phyloP scores from a whole-genome alignment of 83 land plant genomes.

The Larix sibirica region DNA sequence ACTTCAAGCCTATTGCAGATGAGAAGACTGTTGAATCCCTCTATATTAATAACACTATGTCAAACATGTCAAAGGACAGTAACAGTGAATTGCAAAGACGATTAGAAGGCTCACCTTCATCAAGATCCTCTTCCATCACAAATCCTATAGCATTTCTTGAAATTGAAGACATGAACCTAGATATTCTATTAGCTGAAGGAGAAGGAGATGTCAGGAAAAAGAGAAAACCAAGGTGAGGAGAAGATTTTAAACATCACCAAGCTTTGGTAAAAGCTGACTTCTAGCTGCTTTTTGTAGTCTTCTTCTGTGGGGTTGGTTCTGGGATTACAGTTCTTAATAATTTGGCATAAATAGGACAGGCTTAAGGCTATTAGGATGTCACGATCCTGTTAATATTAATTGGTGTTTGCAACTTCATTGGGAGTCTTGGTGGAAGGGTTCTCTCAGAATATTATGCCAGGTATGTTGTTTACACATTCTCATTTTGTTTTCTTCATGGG shows the following conservation, averaged over 20 bases:
- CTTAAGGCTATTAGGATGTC: constrained; percentile 36
- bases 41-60: too few species aligned
- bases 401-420: constrained; percentile 40
- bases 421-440: constrained; percentile 38
- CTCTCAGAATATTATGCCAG: constrained; percentile 40
- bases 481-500: too few species aligned
- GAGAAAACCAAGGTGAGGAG: constrained; percentile 42
- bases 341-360: constrained; percentile 39
- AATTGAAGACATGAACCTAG: background rate
- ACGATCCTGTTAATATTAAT: constrained; percentile 33
- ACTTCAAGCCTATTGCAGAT: too few species aligned
- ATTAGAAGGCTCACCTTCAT: too few species aligned
- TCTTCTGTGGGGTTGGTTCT: constrained; percentile 24
- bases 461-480: constrained; percentile 7
- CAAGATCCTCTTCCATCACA: too few species aligned
- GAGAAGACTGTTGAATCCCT: too few species aligned
- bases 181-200: background rate
- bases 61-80: too few species aligned
- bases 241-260: constrained; percentile 42
- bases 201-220: constrained; percentile 33
- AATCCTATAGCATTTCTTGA: too few species aligned
- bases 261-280: constrained; percentile 51
- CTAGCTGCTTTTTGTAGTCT: too few species aligned
- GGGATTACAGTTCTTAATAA: constrained; percentile 44
- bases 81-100: too few species aligned